A percentile compares a stretch with the other conserved stretches of the same genome.
Evolutionary conservation across 352 stramenopile species (phyloP).

Genomic region (Phytopythium ostracodes): DNA sequence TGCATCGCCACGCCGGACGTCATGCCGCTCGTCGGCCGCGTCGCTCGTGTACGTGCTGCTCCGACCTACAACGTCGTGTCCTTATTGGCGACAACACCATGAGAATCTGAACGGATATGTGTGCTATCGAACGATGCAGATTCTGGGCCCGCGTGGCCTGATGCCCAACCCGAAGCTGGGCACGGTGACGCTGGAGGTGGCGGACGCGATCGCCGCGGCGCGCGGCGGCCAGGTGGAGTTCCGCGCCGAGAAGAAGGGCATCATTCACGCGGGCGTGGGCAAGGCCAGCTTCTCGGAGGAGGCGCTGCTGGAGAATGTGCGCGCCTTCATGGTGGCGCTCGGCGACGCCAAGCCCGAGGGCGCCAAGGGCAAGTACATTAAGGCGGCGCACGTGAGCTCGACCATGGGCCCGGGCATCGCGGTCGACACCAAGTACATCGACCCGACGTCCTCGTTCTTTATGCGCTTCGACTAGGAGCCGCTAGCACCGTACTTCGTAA

Average conservation of each 20-base stretch:
- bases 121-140: constrained; percentile 12
- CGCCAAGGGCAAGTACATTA: constrained; percentile 94
- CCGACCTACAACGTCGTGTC: background rate
- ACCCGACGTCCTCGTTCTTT: constrained; percentile 78
- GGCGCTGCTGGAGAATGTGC: constrained; percentile 90
- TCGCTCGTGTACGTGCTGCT: constrained; percentile 69
- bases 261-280: constrained; percentile 86
- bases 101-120: background rate
- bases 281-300: constrained; percentile 89
- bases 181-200: constrained; percentile 92
- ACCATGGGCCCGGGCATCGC: constrained; percentile 79
- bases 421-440: constrained; percentile 83
- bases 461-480: constrained; percentile 76
- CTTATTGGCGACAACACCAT: too few species aligned
- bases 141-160: constrained; percentile 94
- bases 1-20: constrained; percentile 92
- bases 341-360: constrained; percentile 89
- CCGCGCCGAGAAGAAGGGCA: constrained; percentile 88
- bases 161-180: constrained; percentile 98
- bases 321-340: constrained; percentile 90
- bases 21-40: constrained; percentile 90
- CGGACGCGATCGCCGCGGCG: constrained; percentile 72
- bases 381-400: constrained; percentile 81
- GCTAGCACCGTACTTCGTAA: constrained; percentile 5
- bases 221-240: constrained; percentile 87